Base-by-base conservation (phyloP, 495 filamentous ascomycete species). In the Annulohypoxylon moriforme region DNA sequence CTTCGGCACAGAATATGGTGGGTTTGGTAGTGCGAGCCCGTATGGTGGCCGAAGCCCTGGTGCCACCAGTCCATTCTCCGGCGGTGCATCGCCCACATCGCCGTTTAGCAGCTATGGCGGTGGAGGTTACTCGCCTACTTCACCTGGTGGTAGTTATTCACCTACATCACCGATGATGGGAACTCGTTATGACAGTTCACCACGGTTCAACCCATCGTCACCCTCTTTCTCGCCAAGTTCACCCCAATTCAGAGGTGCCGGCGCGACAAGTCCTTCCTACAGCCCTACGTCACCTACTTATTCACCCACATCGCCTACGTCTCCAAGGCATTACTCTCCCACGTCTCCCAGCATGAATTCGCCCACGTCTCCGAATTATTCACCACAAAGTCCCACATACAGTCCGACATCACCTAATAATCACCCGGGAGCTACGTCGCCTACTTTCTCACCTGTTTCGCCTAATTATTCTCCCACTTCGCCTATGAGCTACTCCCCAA, bases 191-290 rank as follows among this genome's bases (percentile, higher is more conserved):
- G 86, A 90, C 18, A 84, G 90, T 18, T 93, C 91, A 60, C 92
- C 89, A 14, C 85, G 87, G 33, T 94, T 94, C 77, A 88, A 85
- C 14, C 91, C 92, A 0, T 87, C 89, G 0, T 94, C 91, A 31
- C 93, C 93, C 31, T 92, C 90, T 0, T 97, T 96, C 81, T 94
- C 92, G 24, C 93, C 93, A 1, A 92, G 91, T 2, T 95, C 93
- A 24, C 93, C 93, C 6, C 77, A 66, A 83, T 85, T 64, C 88
- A 82, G 50, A 55, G 90, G 85, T 56, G 86, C 83, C 4, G 85
- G 85, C 71, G 84, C 87, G 14, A 82, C 86, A 31, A 88, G 83
- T 76, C 92, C 92, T 9, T 89, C 86, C 46, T 95, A 93, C 77
- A 93, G 90, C 71, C 93, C 93, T 0, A 94, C 93, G 0, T 96